phyloP scores from a whole-genome alignment of 192 early-diverging fungal species.

The Funneliformis mosseae region DNA sequence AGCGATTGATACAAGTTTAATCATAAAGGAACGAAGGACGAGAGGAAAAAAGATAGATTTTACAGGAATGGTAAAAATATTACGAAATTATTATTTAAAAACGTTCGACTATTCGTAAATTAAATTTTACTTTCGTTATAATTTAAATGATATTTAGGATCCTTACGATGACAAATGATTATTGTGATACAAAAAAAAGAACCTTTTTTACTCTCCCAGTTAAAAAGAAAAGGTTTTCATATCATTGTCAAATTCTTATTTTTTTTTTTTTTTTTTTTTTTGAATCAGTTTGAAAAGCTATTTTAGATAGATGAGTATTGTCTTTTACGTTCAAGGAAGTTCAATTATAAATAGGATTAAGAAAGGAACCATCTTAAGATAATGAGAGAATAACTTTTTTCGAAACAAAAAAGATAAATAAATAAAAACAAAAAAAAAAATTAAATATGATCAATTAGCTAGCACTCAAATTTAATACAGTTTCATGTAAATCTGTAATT shows the following conservation, averaged over 20 bases:
- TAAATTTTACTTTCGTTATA: not conserved
- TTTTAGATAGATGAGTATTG: not conserved
- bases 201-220: not conserved
- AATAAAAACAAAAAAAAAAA: no score
- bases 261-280: not conserved
- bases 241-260: not conserved
- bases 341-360: not conserved
- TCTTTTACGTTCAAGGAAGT: no score
- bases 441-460: no score
- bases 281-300: not conserved
- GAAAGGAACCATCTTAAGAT: no score
- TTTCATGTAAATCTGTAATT: no score
- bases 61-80: slow-evolving; percentile 12
- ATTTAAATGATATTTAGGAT: not conserved
- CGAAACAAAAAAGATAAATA: no score
- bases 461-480: no score
- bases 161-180: not conserved
- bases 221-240: not conserved
- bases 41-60: slow-evolving; percentile 21
- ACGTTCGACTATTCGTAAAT: not conserved
- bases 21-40: slow-evolving; percentile 5
- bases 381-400: no score
- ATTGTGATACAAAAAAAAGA: not conserved
- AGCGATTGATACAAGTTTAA: not conserved
- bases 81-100: no score